phyloP scores from a whole-genome alignment of 495 filamentous ascomycete genomes.

The Hypoxylon trugodes region DNA sequence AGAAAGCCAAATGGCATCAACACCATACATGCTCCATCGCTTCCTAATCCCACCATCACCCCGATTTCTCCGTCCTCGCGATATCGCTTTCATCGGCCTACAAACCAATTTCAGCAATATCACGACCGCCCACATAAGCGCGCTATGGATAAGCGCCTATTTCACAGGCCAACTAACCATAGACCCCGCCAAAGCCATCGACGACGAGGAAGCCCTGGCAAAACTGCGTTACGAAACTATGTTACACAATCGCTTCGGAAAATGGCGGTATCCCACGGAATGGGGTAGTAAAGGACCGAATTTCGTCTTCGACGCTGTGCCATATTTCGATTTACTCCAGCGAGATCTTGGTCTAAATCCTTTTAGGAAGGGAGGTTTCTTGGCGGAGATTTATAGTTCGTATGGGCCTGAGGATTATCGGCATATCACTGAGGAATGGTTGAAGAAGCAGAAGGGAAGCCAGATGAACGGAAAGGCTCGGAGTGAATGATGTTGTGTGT shows the following conservation, averaged over 20 bases:
- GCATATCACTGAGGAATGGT: conserved; percentile 65
- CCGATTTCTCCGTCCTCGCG: conserved; percentile 58
- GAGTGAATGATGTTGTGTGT: too few species aligned
- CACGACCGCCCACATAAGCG: conserved; percentile 69
- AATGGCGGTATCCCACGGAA: conserved; percentile 71
- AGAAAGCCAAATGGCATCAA: conserved; percentile 40
- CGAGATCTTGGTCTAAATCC: conserved; percentile 65
- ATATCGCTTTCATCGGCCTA: conserved; percentile 70
- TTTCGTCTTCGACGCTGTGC: conserved; percentile 75
- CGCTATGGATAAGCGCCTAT: conserved; percentile 75
- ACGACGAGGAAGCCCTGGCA: conserved; percentile 26
- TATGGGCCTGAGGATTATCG: conserved; percentile 68
- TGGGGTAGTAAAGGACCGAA: conserved; percentile 70
- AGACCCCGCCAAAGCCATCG: conserved; percentile 16
- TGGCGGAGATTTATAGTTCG: conserved; percentile 59
- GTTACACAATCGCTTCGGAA: conserved; percentile 71
- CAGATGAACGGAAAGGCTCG: too few species aligned
- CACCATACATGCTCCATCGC: conserved; percentile 62
- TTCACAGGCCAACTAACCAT: conserved; percentile 48
- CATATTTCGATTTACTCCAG: conserved; percentile 76
- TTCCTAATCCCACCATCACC: conserved; percentile 72
- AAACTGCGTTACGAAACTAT: conserved; percentile 62
- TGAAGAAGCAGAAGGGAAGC: not conserved
- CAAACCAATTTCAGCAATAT: conserved; percentile 68
- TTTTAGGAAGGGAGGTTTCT: conserved; percentile 50